These are phyloP conservation scores for Malus hybrid DNA, from an alignment of 331 rosid species.

Conservation along the genomic window DNA sequence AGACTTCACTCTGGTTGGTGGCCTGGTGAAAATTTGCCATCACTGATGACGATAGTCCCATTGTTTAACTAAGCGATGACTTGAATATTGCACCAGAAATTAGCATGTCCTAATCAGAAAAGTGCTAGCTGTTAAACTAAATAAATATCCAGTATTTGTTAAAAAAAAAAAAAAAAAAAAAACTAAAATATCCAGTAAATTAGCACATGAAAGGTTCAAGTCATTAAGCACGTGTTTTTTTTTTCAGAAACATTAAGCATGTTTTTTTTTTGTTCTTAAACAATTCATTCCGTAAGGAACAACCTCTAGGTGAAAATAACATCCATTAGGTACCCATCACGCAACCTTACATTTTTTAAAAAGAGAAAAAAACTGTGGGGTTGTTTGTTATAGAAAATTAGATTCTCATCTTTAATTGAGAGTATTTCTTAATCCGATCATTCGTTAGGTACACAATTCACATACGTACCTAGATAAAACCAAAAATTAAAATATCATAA, in stretches of 20 bases:
- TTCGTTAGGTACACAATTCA: too few relatives aligned
- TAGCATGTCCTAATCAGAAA: not conserved
- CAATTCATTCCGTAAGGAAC: not conserved
- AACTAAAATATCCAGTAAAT: not conserved
- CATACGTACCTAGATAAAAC: too few relatives aligned
- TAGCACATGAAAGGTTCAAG: too few relatives aligned
- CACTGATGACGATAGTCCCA: conserved; percentile 3
- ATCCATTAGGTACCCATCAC: not conserved
- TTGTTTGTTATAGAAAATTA: not conserved
- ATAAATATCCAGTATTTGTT: too few relatives aligned
- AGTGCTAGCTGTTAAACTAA: not conserved
- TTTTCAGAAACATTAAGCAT: not conserved
- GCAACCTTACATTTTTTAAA: not conserved
- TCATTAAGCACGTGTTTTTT: too few relatives aligned
- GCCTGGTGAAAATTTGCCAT: not conserved
- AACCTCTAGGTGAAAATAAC: not conserved
- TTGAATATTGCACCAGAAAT: not conserved
- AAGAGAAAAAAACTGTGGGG: not conserved
- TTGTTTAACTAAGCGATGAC: not conserved
- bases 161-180: not conserved
- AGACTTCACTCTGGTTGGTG: not conserved
- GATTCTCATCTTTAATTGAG: not conserved
- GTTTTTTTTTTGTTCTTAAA: not conserved
- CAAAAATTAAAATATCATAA: too few relatives aligned
- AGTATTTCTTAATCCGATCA: too few relatives aligned